These are phyloP conservation scores for Phytophthora idaei DNA, from an alignment of 352 stramenopile genomes.

Conservation along the genomic window DNA sequence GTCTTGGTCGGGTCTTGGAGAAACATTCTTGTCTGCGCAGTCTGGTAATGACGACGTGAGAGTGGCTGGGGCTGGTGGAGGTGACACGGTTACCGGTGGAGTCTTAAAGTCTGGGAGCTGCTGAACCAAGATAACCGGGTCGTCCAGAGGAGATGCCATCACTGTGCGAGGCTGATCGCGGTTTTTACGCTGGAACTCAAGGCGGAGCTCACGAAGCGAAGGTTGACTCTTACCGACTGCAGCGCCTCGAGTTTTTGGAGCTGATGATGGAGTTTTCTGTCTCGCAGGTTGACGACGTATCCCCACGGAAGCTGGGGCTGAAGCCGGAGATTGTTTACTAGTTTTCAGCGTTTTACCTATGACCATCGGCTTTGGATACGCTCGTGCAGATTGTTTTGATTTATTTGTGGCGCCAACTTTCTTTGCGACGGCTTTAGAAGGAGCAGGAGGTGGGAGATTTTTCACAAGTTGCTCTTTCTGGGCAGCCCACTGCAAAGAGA, in stretches of 20 bases:
- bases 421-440: constrained; percentile 15
- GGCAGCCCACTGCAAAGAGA: constrained; percentile 41
- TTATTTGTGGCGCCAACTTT: constrained; percentile 15
- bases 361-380: constrained; percentile 27
- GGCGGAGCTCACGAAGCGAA: constrained; percentile 30
- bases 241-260: constrained; percentile 11
- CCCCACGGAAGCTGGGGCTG: constrained; percentile 12
- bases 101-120: constrained; percentile 53
- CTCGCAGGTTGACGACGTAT: constrained; percentile 18
- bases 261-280: constrained; percentile 15
- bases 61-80: constrained; percentile 31
- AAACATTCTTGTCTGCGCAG: constrained; percentile 16
- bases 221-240: constrained; percentile 9
- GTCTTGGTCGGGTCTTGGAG: constrained; percentile 7
- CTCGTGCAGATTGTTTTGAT: constrained; percentile 13
- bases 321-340: constrained; percentile 15
- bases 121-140: constrained; percentile 76
- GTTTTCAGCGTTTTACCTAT: constrained; percentile 8
- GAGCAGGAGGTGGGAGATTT: constrained; percentile 26
- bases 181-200: constrained; percentile 49
- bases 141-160: constrained; percentile 48
- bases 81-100: constrained; percentile 8
- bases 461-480: constrained; percentile 48
- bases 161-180: constrained; percentile 9
- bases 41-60: constrained; percentile 11